Evolutionary conservation across 2,329 filamentous ascomycete genomes (phyloP).

Genomic region (Septoria linicola): DNA sequence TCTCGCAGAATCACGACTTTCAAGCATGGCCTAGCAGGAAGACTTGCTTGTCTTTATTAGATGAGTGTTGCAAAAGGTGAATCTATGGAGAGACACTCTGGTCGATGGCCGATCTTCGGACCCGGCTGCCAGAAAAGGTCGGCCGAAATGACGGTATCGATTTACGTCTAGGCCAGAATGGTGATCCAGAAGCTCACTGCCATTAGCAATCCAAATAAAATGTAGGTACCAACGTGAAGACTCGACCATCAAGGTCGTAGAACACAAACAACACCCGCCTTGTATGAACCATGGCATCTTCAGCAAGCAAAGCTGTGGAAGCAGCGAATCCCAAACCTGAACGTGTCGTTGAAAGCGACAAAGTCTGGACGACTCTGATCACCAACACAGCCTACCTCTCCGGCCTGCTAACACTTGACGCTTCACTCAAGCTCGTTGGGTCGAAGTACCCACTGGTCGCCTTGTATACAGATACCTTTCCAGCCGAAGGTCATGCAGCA

Average conservation of each 20-base stretch:
- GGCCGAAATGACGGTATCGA: no score
- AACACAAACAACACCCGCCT: background rate
- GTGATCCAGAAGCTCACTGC: background rate
- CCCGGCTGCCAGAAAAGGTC: no score
- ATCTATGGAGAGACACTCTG: slow-evolving; percentile 5
- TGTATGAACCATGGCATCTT: slow-evolving; percentile 16
- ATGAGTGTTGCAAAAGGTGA: background rate
- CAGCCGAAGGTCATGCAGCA: slow-evolving; percentile 64
- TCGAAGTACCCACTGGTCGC: slow-evolving; percentile 77
- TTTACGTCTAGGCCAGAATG: slow-evolving; percentile 8
- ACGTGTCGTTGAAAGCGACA: slow-evolving; percentile 36
- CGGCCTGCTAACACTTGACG: slow-evolving; percentile 77
- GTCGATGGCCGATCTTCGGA: slow-evolving; percentile 1
- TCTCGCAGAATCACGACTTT: slow-evolving; percentile 1
- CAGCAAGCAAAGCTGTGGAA: slow-evolving; percentile 24
- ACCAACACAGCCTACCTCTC: slow-evolving; percentile 80
- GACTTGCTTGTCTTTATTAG: background rate
- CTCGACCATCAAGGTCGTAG: slow-evolving; percentile 20
- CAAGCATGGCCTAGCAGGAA: background rate
- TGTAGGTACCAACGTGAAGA: background rate
- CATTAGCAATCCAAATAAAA: background rate
- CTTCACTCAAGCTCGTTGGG: slow-evolving; percentile 65
- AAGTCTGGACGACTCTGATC: slow-evolving; percentile 85
- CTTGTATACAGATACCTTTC: slow-evolving; percentile 78
- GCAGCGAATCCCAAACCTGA: slow-evolving; percentile 28